Evolutionary conservation across 345 rosid species (phyloP).

Genomic region (Salix koriyanagi): DNA sequence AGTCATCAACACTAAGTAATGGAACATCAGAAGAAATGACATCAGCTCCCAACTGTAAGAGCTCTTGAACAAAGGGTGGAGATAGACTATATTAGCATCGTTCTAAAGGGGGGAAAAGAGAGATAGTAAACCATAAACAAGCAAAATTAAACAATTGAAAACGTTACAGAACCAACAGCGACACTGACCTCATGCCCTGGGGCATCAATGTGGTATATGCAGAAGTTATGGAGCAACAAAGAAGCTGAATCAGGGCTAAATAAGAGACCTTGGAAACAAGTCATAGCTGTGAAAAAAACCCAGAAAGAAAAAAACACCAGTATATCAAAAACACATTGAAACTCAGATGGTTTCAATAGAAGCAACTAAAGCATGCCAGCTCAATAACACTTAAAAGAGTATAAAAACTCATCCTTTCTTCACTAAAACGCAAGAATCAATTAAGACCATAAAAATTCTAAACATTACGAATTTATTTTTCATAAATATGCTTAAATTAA

Average conservation of each 20-base stretch:
- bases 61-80: slow-evolving; percentile 42
- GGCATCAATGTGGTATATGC: slow-evolving; percentile 63
- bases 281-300: slow-evolving; percentile 29
- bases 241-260: slow-evolving; percentile 52
- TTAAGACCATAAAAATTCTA: too few relatives aligned
- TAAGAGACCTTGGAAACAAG: slow-evolving; percentile 60
- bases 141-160: not conserved
- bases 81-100: slow-evolving; percentile 22
- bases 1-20: slow-evolving; percentile 51
- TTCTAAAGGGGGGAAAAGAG: not conserved
- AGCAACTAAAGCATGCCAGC: not conserved
- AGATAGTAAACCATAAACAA: too few relatives aligned
- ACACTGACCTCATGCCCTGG: slow-evolving; percentile 69
- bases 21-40: slow-evolving; percentile 48
- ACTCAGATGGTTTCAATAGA: not conserved
- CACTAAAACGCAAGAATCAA: too few relatives aligned
- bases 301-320: not conserved
- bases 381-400: not conserved
- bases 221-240: slow-evolving; percentile 56
- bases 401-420: not conserved
- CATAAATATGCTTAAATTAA: not conserved
- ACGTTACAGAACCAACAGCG: not conserved
- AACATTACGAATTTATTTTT: not conserved
- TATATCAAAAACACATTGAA: not conserved
- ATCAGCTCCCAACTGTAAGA: slow-evolving; percentile 63